Conservation (phyloP, 1,284 basidiomycete genomes). For the Ceratobasidium sp. region DNA sequence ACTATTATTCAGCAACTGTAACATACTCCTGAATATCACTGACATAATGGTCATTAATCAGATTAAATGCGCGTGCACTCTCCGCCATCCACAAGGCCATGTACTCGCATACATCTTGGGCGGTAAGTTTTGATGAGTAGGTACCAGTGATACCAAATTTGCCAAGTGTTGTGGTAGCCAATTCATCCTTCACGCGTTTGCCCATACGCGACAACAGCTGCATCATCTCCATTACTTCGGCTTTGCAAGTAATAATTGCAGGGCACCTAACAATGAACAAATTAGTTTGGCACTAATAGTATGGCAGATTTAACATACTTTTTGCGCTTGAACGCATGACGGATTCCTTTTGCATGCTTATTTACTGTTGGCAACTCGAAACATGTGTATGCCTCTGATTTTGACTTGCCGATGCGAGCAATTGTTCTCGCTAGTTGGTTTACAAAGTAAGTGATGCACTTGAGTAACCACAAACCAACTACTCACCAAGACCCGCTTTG, state of each 20-base stretch:
- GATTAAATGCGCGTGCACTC: background rate
- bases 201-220: background rate
- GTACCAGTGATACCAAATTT: conserved; percentile 18
- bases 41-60: background rate
- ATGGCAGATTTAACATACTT: background rate
- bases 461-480: no score
- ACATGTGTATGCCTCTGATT: no score
- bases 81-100: background rate
- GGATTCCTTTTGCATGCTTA: no score
- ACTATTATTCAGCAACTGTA: background rate
- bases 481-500: no score
- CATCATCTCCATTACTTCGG: background rate
- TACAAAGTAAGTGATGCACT: no score
- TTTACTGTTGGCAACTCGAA: no score
- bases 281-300: background rate
- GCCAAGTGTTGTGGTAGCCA: background rate
- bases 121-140: background rate
- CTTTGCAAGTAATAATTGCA: background rate
- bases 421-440: no score
- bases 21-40: background rate
- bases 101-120: background rate
- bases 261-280: background rate
- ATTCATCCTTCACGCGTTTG: background rate
- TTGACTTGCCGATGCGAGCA: no score
- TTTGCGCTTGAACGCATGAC: conserved; percentile 25